These are phyloP conservation scores for Miscanthus lutarioriparius DNA, from an alignment of 176 grass and related monocot species.

Conservation along the genomic window DNA sequence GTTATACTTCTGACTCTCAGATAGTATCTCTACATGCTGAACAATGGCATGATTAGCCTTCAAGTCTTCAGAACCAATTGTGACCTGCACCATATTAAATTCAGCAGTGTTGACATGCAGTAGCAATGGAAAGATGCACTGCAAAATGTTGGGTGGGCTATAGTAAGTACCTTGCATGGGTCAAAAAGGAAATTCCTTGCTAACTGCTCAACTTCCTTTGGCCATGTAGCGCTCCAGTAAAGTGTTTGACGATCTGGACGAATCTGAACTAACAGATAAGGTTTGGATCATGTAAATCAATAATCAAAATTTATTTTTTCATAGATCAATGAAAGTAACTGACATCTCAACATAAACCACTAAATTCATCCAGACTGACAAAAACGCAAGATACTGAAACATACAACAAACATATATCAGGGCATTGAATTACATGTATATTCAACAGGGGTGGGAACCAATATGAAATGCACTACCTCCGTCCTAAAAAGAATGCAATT, in stretches of 20 bases:
- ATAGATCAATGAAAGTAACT: background rate
- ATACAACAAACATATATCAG: background rate
- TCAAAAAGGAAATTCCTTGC: slow-evolving; percentile 92
- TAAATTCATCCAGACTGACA: slow-evolving; percentile 22
- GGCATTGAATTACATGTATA: background rate
- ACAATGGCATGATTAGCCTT: slow-evolving; percentile 99
- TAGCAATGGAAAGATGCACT: slow-evolving; percentile 28
- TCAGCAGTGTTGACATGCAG: slow-evolving; percentile 25
- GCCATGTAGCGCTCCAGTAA: slow-evolving; percentile 99
- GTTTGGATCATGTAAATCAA: slow-evolving; percentile 14
- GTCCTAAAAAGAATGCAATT: background rate
- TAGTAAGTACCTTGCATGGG: slow-evolving; percentile 75
- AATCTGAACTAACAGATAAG: slow-evolving; percentile 64
- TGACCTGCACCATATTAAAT: slow-evolving; percentile 53
- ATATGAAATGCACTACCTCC: background rate
- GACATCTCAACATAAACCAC: slow-evolving; percentile 22
- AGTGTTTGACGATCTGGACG: slow-evolving; percentile 96
- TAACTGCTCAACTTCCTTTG: slow-evolving; percentile 95
- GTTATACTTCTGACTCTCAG: slow-evolving; percentile 98
- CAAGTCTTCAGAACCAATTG: slow-evolving; percentile 94
- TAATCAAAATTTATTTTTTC: background rate
- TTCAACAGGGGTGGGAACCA: background rate
- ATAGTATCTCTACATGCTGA: slow-evolving; percentile 94
- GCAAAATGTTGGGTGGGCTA: slow-evolving; percentile 12
- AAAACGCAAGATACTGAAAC: background rate